Evolutionary conservation across 2,329 filamentous ascomycete species (phyloP), one percentile per base, ranked within the genome.

Genomic region (Paecilomyces sp.): DNA sequence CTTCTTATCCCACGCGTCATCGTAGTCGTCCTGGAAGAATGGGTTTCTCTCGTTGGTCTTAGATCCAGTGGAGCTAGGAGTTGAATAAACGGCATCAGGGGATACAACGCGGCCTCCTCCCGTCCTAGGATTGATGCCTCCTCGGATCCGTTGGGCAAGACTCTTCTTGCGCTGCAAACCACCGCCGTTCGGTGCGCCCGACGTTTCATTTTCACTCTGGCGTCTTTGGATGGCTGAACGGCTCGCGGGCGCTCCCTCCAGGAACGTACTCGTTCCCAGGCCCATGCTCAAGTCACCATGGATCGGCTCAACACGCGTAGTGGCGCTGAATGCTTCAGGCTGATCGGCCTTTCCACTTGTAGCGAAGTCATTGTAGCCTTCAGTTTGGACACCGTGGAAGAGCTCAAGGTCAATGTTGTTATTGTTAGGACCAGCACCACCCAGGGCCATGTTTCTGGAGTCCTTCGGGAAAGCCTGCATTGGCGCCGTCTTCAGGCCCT

Each of bases 401-500:
- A 88, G 84, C 59, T 90, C 87, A 67, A 97, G 87, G 71, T 97
- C 91, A 28, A 94, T 87, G 61, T 88, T 86, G 57, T 83, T 82
- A 70, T 95, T 93, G 57, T 95, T 76, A 1, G 94, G 93, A 1
- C 93, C 94, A 13, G 91, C 82, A 12, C 94, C 94, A 59, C 93
- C 93, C 12, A 99, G 78, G 1, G 88, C 88, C 80, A 96, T 97
- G 80, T 99, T 99, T 62, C 90, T 84, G 1, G 92, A 97, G 68
- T 90, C 91, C 69, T 91, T 90, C 24, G 94, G 91, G 76, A 97
- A 99, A 1, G 94, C 94, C 73, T 96, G 88, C 91, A 99, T 97
- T 0, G 94, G 94, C 6, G 94, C 92, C 58, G 89, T 87, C 61
- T 88, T 86, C 69, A 88, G 87, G 67, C 88, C 90, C 70, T 90